These are phyloP conservation scores for Candida xyloterini DNA, from an alignment of 805 yeast species.

Conservation along the genomic window DNA sequence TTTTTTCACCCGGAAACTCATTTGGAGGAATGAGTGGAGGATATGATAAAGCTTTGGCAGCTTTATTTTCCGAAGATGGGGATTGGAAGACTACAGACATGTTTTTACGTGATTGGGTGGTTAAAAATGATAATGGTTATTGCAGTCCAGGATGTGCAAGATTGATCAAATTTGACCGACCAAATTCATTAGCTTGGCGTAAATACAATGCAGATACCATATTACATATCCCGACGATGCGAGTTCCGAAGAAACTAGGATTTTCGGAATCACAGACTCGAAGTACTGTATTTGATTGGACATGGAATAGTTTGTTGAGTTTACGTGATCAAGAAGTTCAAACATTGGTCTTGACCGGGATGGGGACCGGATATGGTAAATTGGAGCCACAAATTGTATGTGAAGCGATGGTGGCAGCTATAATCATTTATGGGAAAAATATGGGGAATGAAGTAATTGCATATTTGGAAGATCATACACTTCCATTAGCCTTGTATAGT, in stretches of 20 bases:
- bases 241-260: slow-evolving; percentile 30
- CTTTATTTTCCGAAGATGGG: slow-evolving; percentile 20
- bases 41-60: slow-evolving; percentile 40
- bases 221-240: slow-evolving; percentile 40
- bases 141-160: slow-evolving; percentile 31
- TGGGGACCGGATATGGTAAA: slow-evolving; percentile 41
- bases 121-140: slow-evolving; percentile 30
- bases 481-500: neutral
- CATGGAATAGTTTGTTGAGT: slow-evolving; percentile 35
- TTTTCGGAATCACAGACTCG: slow-evolving; percentile 5
- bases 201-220: slow-evolving; percentile 29
- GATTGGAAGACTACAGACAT: slow-evolving; percentile 25
- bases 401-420: slow-evolving; percentile 36
- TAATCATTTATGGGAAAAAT: slow-evolving; percentile 25
- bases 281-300: slow-evolving; percentile 35
- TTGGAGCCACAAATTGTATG: slow-evolving; percentile 33
- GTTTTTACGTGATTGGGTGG: slow-evolving; percentile 17
- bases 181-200: slow-evolving; percentile 31
- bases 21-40: slow-evolving; percentile 52
- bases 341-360: slow-evolving; percentile 35
- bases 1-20: slow-evolving; percentile 53
- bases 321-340: slow-evolving; percentile 23
- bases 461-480: slow-evolving; percentile 11
- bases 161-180: slow-evolving; percentile 30
- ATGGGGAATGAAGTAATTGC: neutral